Conservation (phyloP, 129 eudicot species). For the Artemisia argyi region DNA sequence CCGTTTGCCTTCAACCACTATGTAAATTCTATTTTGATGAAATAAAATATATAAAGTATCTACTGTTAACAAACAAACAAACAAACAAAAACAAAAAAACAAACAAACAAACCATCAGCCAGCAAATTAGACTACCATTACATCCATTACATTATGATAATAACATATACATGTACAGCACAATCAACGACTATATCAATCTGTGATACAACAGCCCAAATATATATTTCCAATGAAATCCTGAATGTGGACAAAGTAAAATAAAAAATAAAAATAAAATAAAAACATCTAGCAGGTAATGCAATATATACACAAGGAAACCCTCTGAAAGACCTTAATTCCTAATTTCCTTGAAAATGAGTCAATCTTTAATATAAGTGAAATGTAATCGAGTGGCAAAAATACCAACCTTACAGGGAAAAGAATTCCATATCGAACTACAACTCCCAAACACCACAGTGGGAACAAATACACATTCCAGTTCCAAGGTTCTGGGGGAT, state of each 20-base stretch:
- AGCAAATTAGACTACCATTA: too few relatives aligned
- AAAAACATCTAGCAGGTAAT: not conserved
- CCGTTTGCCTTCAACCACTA: too few relatives aligned
- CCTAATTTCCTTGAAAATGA: not conserved
- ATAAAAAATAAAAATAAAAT: too few relatives aligned
- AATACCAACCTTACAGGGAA: slow-evolving; percentile 78
- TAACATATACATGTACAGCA: not conserved
- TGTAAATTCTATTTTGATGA: too few relatives aligned
- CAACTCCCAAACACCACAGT: slow-evolving; percentile 92
- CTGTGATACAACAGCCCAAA: not conserved
- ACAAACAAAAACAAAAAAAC: too few relatives aligned
- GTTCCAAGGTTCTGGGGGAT: slow-evolving; percentile 95
- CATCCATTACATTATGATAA: not conserved
- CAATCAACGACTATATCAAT: not conserved
- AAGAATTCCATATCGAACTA: slow-evolving; percentile 77
- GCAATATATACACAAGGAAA: not conserved
- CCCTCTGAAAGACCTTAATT: not conserved
- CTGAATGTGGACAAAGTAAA: not conserved
- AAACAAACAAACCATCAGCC: too few relatives aligned
- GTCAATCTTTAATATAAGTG: not conserved
- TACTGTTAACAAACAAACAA: too few relatives aligned
- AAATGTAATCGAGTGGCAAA: not conserved
- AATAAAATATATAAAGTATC: too few relatives aligned
- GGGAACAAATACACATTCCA: slow-evolving; percentile 97
- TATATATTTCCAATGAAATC: not conserved